Base-by-base conservation (phyloP, 108 stramenopile species). In the Pseudonitzschia multiseries region DNA sequence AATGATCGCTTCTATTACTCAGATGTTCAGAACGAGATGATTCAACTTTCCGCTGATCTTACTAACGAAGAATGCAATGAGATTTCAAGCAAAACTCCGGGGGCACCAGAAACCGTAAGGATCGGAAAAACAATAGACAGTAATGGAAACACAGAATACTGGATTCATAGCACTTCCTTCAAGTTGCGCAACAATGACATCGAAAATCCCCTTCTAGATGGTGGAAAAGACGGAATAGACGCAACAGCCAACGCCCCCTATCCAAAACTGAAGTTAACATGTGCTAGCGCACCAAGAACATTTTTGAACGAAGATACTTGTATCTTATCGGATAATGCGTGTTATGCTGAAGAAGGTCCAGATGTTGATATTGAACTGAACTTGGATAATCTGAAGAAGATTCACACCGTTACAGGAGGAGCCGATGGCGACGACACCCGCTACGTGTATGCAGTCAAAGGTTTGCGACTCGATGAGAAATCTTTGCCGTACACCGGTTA, bases 241-340 rank as follows among this genome's bases (percentile, higher is more conserved):
- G 76, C 71, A 0, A 59, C 52, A 15, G 53, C 53, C 22, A 24
- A 54, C 24, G 53, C 53, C 10, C 53, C 53, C n/a, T 54, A 14
- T 14, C 22, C 53, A 14, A 24, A 54, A n/a, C n/a, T 54, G 53
- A 54, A 24, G 53, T 24, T 24, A 54, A 24, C 53, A 15, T 87
- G 86, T 66, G 53, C 73, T 4, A 84, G 82, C 65, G 82, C 62
- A 20, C 76, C 75, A 29, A 69, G 76, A 33, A 87, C 69, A 22
- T 87, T 84, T 57, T 36, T 84, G 31, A 87, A 87, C 66, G 86
- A 87, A 72, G 68, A 84, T 26, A 17, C 18, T 18, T 87, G 86
- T 78, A 50, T 54, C 32, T 50, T 87, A 40, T 72, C 79, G 14
- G 43, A 68, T 31, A 20, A 52, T 27, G 67, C 42, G 43, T 68